These are phyloP conservation scores for Aspergillus saccharolyticus DNA, from an alignment of 495 filamentous ascomycete species.

Conservation along the genomic window DNA sequence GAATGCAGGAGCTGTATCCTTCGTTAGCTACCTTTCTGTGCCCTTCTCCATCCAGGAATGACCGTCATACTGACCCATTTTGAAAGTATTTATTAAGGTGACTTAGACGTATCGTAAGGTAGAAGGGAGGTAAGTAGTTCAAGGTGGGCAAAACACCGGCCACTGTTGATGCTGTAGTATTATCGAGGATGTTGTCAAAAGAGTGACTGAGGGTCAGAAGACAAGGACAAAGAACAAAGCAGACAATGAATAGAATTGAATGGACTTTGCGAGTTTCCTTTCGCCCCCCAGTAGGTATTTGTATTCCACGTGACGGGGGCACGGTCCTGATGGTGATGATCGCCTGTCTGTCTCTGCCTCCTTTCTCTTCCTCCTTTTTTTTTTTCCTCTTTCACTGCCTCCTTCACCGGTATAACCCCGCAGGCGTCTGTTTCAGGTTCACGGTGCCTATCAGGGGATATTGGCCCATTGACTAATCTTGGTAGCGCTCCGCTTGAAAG, in stretches of 20 bases:
- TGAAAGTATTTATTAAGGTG: neutral
- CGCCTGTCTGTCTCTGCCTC: conserved; percentile 13
- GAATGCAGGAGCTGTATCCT: conserved; percentile 17
- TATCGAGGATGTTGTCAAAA: neutral
- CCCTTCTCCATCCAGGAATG: neutral
- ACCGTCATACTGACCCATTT: neutral
- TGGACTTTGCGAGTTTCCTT: too few relatives aligned
- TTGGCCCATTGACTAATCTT: neutral
- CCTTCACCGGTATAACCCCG: conserved; percentile 10
- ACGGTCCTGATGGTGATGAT: conserved; percentile 15
- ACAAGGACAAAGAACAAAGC: neutral
- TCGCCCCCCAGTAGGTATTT: conserved; percentile 1
- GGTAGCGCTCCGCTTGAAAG: neutral
- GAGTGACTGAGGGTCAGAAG: neutral
- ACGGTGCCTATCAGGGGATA: conserved; percentile 1
- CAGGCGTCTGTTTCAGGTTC: conserved; percentile 1
- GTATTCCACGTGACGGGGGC: conserved; percentile 17
- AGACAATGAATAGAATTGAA: too few relatives aligned
- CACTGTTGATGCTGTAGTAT: neutral
- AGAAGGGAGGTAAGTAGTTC: neutral
- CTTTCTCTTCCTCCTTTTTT: conserved; percentile 15
- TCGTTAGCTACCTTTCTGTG: conserved; percentile 8
- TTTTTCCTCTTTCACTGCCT: neutral
- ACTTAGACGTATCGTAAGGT: neutral
- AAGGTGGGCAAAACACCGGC: neutral